Percentiles rank a stretch among this genome's conserved stretches.
Evolutionary conservation across 1,139 yeast genomes (phyloP).

Genomic region (Pichia sp.): DNA sequence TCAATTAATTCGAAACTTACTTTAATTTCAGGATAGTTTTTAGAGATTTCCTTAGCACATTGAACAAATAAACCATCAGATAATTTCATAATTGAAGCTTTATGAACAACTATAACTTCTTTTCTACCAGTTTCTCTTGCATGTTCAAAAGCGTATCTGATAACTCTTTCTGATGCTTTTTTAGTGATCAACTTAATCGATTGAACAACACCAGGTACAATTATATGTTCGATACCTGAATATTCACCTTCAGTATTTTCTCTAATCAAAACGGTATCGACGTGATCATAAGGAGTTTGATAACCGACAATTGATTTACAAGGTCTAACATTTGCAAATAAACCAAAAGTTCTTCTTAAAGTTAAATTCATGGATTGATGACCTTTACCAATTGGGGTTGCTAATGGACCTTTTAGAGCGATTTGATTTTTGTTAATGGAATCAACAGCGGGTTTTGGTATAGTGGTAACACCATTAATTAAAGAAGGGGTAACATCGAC

Average conservation of each 20-base stretch:
- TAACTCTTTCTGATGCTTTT: conserved; percentile 92
- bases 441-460: conserved; percentile 87
- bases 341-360: conserved; percentile 90
- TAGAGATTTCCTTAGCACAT: conserved; percentile 82
- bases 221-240: conserved; percentile 97
- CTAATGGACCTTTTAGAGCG: conserved; percentile 95
- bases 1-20: conserved; percentile 85
- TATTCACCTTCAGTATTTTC: conserved; percentile 99
- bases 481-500: conserved; percentile 93
- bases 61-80: conserved; percentile 95
- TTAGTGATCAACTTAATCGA: conserved; percentile 95
- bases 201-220: conserved; percentile 97
- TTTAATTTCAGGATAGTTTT: conserved; percentile 86
- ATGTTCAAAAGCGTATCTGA: conserved; percentile 94
- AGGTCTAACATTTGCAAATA: conserved; percentile 96
- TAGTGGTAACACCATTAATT: conserved; percentile 88
- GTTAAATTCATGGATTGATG: conserved; percentile 97
- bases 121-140: conserved; percentile 86
- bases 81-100: conserved; percentile 96
- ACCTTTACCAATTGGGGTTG: conserved; percentile 98
- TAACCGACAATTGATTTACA: conserved; percentile 90
- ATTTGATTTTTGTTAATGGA: conserved; percentile 88
- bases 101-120: conserved; percentile 91
- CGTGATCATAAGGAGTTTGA: conserved; percentile 90
- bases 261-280: conserved; percentile 92